Evolutionary conservation across 208 protist genomes (phyloP).

Genomic region (Trypanosoma mega): DNA sequence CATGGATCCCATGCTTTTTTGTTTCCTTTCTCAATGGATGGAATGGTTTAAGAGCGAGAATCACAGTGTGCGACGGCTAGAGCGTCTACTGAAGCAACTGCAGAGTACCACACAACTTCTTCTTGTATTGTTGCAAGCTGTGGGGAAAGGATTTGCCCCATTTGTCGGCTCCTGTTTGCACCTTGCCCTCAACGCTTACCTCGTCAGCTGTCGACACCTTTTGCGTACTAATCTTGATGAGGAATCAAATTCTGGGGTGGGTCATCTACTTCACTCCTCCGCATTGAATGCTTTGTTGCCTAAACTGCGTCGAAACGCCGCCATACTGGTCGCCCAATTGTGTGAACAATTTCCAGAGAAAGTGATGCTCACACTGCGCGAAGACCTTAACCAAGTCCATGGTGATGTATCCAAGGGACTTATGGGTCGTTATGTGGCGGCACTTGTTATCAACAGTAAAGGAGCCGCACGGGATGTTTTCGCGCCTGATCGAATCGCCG

Average conservation of each 20-base stretch:
- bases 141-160: constrained; percentile 59
- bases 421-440: constrained; percentile 38
- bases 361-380: constrained; percentile 40
- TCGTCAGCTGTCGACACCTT: constrained; percentile 67
- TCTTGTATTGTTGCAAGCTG: constrained; percentile 58
- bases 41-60: constrained; percentile 16
- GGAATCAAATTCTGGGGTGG: constrained; percentile 22
- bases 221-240: constrained; percentile 36
- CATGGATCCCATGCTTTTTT: constrained; percentile 12
- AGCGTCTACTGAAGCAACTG: constrained; percentile 62
- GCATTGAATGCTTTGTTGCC: constrained; percentile 45
- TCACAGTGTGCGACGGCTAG: constrained; percentile 43
- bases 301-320: constrained; percentile 47
- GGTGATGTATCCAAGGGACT: constrained; percentile 11
- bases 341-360: constrained; percentile 83
- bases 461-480: constrained; percentile 20
- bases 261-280: constrained; percentile 33
- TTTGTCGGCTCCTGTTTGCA: constrained; percentile 66
- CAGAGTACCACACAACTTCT: constrained; percentile 59
- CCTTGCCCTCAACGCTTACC: constrained; percentile 67
- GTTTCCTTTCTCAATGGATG: constrained; percentile 30
- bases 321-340: constrained; percentile 55
- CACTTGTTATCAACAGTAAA: constrained; percentile 42
- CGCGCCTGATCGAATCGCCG: neutral
- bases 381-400: constrained; percentile 17